Base-by-base conservation (phyloP, 352 stramenopile genomes). In the Phytophthora palmivora region DNA sequence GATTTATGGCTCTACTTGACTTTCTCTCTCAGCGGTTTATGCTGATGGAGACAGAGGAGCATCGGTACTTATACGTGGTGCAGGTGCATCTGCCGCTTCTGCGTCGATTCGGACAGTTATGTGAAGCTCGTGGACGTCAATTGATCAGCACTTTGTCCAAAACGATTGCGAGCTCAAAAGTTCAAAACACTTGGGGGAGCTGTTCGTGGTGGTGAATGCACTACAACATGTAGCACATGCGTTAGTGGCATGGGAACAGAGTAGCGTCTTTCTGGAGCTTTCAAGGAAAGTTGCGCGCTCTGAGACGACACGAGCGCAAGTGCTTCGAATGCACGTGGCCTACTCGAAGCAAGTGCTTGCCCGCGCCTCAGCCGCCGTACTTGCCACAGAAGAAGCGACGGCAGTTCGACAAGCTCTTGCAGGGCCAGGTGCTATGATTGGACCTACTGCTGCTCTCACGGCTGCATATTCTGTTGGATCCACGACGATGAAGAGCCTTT, bases 61-160 rank as follows among this genome's bases (percentile, higher is more conserved):
- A 91, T 45, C 70, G 82, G 2, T 92, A 90, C 41, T n/a, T 94
- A 56, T 94, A 94, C 59, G 70, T 94, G 8, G 78, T 81, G 28
- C 82, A 94, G 45, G 84, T 94, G 37, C 73, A 88, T 24, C 61
- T 87, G 15, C 66, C 68, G 21, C 58, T 93, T 44, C 61, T 93
- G 26, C 61, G 33, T 49, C 68, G 50, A 33, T 81, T 81, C 59
- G 24, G 42, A 12, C 60, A 73, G 32, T 39, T 72, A 10, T 72
- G 68, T 10, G 67, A 78, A n/a, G 60, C 52, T 42, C 72, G 54
- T 14, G 68, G 68, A 12, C 37, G 52, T 1, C 58, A 16, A 4
- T 53, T 69, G 39, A 56, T 72, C 30, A 56, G 33, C 3, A 12
- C 6, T 0, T 28, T 74, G 54, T 52, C 58, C 8, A 62, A 71